phyloP scores from a whole-genome alignment of 371 early-diverging fungal species.

The Cokeromyces recurvatus region DNA sequence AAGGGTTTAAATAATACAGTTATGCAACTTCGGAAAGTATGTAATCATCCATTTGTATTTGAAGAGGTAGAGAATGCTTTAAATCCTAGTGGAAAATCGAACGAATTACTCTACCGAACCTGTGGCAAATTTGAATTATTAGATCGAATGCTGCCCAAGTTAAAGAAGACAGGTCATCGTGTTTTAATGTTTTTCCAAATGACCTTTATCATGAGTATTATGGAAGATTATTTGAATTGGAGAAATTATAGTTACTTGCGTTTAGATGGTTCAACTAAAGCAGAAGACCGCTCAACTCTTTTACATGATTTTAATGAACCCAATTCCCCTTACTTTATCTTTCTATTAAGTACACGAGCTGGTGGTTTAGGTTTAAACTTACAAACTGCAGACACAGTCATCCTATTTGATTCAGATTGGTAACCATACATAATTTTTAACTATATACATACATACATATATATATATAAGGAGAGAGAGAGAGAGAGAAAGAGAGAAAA shows the following conservation, averaged over 20 bases:
- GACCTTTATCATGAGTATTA: conserved; percentile 96
- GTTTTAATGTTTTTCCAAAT: conserved; percentile 99
- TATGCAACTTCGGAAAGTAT: conserved; percentile 99
- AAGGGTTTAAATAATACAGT: conserved; percentile 94
- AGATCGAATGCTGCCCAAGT: conserved; percentile 93
- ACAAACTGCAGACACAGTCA: conserved; percentile 98
- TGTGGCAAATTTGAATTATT: conserved; percentile 99
- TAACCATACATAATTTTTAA: too few species aligned
- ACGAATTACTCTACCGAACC: conserved; percentile 68
- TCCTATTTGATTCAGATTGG: conserved; percentile 99
- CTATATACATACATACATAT: too few species aligned
- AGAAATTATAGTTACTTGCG: conserved; percentile 81
- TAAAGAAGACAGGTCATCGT: conserved; percentile 85
- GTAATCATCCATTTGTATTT: conserved; percentile 99
- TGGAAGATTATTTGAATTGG: conserved; percentile 91
- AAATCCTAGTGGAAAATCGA: conserved; percentile 56
- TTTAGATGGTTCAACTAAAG: conserved; percentile 94
- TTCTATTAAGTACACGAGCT: conserved; percentile 97
- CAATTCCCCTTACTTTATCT: conserved; percentile 85
- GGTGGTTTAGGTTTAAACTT: conserved; percentile 99
- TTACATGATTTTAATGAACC: conserved; percentile 82
- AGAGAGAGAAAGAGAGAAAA: too few species aligned
- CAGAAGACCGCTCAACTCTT: conserved; percentile 83
- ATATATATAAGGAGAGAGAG: too few species aligned
- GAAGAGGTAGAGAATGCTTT: conserved; percentile 87